Percentiles rank a stretch among this genome's conserved stretches.
Conservation (phyloP, 202 grass and related monocot species). For the Saccharum hybrid region DNA sequence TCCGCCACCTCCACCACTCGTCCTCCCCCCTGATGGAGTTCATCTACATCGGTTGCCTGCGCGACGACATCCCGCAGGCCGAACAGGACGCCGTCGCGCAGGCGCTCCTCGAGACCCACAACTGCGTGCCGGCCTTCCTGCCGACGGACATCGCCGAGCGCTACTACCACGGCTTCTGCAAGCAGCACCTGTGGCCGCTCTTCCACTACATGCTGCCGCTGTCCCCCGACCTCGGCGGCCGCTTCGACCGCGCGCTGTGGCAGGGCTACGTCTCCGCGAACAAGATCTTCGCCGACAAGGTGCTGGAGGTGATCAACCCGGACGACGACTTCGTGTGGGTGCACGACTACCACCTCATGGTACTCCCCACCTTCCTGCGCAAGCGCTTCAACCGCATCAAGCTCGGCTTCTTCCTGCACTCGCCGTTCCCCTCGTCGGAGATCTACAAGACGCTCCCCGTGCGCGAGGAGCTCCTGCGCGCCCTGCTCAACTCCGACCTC, state of each 20-base stretch:
- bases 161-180: slow-evolving; percentile 98
- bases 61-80: slow-evolving; percentile 60
- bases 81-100: slow-evolving; percentile 86
- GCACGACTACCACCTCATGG: slow-evolving; percentile 97
- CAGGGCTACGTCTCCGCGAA: slow-evolving; percentile 91
- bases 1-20: slow-evolving; percentile 77
- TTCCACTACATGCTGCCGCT: slow-evolving; percentile 98
- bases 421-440: slow-evolving; percentile 87
- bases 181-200: slow-evolving; percentile 93
- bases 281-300: slow-evolving; percentile 94
- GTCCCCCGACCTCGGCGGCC: slow-evolving; percentile 84
- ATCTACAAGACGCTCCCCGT: slow-evolving; percentile 91
- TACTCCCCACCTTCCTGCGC: slow-evolving; percentile 89
- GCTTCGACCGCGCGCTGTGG: slow-evolving; percentile 87
- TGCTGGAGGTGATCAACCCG: slow-evolving; percentile 91
- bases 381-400: slow-evolving; percentile 92
- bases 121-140: slow-evolving; percentile 83
- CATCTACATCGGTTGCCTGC: slow-evolving; percentile 90
- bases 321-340: slow-evolving; percentile 97
- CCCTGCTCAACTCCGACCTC: slow-evolving; percentile 85
- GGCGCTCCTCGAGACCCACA: slow-evolving; percentile 79
- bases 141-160: slow-evolving; percentile 60
- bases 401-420: slow-evolving; percentile 90
- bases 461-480: slow-evolving; percentile 86
- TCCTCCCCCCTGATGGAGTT: slow-evolving; percentile 69